Evolutionary conservation across 768 basidiomycete species (phyloP).

Genomic region (Mycena capillaripes): DNA sequence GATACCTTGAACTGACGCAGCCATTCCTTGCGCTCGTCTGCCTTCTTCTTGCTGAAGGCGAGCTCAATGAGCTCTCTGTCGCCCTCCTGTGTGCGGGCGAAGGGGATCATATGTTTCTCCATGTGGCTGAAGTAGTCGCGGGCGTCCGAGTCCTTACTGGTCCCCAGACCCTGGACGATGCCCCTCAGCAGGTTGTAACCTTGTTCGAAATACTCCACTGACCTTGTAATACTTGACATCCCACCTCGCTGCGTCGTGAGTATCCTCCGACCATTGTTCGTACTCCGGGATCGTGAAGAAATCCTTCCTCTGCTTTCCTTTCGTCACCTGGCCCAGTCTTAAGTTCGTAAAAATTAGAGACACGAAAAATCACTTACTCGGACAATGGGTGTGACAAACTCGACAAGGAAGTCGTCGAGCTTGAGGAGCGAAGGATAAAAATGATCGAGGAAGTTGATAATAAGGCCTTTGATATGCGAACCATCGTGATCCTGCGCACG

Average conservation of each 20-base stretch:
- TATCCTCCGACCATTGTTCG: conserved; percentile 89
- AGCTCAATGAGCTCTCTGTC: conserved; percentile 94
- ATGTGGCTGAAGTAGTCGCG: conserved; percentile 94
- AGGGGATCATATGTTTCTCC: conserved; percentile 95
- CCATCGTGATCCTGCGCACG: conserved; percentile 93
- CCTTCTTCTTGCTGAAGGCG: conserved; percentile 99
- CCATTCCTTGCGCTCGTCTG: conserved; percentile 99
- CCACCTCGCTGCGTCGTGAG: conserved; percentile 86
- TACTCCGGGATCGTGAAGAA: conserved; percentile 99
- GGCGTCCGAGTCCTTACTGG: conserved; percentile 90
- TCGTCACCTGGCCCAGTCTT: conserved; percentile 67
- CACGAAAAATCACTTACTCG: conserved; percentile 66
- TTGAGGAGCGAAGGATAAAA: conserved; percentile 96
- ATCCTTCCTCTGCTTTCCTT: conserved; percentile 82
- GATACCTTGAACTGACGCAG: conserved; percentile 88
- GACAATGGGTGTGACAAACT: conserved; percentile 99
- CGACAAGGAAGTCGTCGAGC: conserved; percentile 92
- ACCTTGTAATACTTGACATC: conserved; percentile 98
- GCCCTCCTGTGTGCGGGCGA: conserved; percentile 82
- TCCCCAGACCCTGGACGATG: conserved; percentile 87
- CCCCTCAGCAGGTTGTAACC: conserved; percentile 17
- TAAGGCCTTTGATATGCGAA: conserved; percentile 99
- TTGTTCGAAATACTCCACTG: conserved; percentile 33
- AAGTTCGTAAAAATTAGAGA: not conserved
- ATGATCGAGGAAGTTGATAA: conserved; percentile 98